Percentiles rank a stretch among this genome's conserved stretches.
Evolutionary conservation across 192 early-diverging fungal species (phyloP).

Genomic region (Coemansia sp.): DNA sequence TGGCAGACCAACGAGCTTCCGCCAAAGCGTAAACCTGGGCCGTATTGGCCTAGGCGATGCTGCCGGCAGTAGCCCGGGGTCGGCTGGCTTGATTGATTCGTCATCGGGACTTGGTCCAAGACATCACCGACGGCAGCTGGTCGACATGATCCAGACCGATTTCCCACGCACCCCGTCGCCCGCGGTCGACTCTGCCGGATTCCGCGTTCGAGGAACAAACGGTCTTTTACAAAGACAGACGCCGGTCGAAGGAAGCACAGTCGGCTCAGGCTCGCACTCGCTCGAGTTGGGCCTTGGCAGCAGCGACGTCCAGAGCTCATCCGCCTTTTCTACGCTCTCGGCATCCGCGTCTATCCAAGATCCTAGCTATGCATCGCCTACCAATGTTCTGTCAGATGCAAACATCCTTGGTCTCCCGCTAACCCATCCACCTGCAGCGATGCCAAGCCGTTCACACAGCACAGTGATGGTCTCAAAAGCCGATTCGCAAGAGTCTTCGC

Average conservation of each 20-base stretch:
- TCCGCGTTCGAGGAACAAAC: slow-evolving; percentile 21
- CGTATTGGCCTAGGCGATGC: slow-evolving; percentile 16
- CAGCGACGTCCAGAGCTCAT: slow-evolving; percentile 17
- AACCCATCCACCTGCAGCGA: slow-evolving; percentile 25
- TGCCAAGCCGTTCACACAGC: slow-evolving; percentile 45
- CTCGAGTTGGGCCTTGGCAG: slow-evolving; percentile 1
- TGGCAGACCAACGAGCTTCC: slow-evolving; percentile 29
- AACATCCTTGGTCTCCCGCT: slow-evolving; percentile 33
- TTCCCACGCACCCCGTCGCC: slow-evolving; percentile 55
- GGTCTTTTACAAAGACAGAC: slow-evolving; percentile 14
- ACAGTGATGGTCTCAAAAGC: slow-evolving; percentile 7
- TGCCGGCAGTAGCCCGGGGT: slow-evolving; percentile 8
- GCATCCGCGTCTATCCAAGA: slow-evolving; percentile 30
- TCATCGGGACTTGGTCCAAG: slow-evolving; percentile 14
- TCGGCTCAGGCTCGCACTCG: slow-evolving; percentile 5
- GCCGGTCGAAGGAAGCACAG: slow-evolving; percentile 5
- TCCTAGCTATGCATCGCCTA: slow-evolving; percentile 14
- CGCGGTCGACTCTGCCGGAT: slow-evolving; percentile 25
- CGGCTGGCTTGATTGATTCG: slow-evolving; percentile 13
- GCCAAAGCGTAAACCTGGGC: slow-evolving; percentile 25
- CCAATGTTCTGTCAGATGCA: slow-evolving; percentile 31
- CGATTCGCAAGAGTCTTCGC: slow-evolving; percentile 15
- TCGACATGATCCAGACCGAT: slow-evolving; percentile 52
- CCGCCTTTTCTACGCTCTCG: slow-evolving; percentile 43
- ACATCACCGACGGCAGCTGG: slow-evolving; percentile 43